Percentiles rank a stretch among this genome's conserved stretches.
phyloP scores from a whole-genome alignment of 2,329 filamentous ascomycete species.

The Pseudogymnoascus sp. region DNA sequence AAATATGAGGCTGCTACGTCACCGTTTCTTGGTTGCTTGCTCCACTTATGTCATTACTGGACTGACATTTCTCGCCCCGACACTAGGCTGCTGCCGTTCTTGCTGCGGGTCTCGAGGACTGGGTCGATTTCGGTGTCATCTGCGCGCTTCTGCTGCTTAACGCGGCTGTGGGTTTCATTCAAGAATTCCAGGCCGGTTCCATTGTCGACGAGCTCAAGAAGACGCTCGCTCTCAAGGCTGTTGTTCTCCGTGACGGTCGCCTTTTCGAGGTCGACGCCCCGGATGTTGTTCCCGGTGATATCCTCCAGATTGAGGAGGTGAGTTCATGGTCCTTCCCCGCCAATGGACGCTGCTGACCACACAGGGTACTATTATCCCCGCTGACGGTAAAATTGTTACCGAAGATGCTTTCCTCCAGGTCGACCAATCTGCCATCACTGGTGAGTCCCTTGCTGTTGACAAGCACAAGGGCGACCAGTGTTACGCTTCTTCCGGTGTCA shows the following conservation, averaged over 20 bases:
- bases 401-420: slow-evolving; percentile 80
- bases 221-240: slow-evolving; percentile 78
- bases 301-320: slow-evolving; percentile 75
- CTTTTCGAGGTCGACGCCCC: slow-evolving; percentile 73
- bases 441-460: slow-evolving; percentile 84
- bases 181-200: slow-evolving; percentile 82
- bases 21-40: neutral
- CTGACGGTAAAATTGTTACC: slow-evolving; percentile 78
- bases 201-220: slow-evolving; percentile 90
- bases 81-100: slow-evolving; percentile 57
- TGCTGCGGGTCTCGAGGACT: slow-evolving; percentile 75
- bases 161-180: slow-evolving; percentile 75
- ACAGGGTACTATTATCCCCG: slow-evolving; percentile 77
- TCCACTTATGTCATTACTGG: neutral
- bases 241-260: slow-evolving; percentile 72
- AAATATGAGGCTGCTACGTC: neutral
- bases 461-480: slow-evolving; percentile 75
- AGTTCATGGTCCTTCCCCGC: slow-evolving; percentile 14
- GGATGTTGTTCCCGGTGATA: slow-evolving; percentile 82
- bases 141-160: slow-evolving; percentile 76
- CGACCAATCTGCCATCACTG: slow-evolving; percentile 86
- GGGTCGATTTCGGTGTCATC: slow-evolving; percentile 92
- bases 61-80: slow-evolving; percentile 12
- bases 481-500: slow-evolving; percentile 80
- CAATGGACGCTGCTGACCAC: slow-evolving; percentile 8